Base-by-base conservation (phyloP, 2,329 filamentous ascomycete genomes). In the Beauveria sp. region DNA sequence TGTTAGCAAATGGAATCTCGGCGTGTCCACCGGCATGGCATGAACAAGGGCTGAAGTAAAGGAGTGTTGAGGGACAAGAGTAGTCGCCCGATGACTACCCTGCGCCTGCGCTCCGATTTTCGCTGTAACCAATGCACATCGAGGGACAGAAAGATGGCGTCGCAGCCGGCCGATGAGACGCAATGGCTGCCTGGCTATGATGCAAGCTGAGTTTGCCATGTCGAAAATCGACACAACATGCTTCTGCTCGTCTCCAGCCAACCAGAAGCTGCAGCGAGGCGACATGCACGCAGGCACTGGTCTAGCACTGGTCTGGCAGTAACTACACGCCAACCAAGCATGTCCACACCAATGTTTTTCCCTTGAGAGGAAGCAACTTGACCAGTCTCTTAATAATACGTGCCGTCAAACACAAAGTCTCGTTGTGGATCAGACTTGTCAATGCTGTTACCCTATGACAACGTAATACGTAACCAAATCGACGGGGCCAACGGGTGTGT, bases 361-460 rank as follows among this genome's bases (percentile, higher is more conserved):
- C 0, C 34, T 37, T 37, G 34, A 0, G 14, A 37, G 34, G 5
- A 37, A 37, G 34, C 34, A 37, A 16, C 34, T 37, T 16, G 34
- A 37, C 34, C 34, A 37, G 34, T 6, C 34, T 16, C 34, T 5
- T 6, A 5, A 37, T 37, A 37, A 37, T 37, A 16, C 34, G 34
- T 37, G 34, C 34, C 34, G 34, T 37, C 12, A 34, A 16, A 20
- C 26, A n/a, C n/a, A 46, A 22, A 46, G 10, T 28, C 37, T 54
- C 5, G 14, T 40, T 34, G 56, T 44, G 62, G 53, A 58, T 53
- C 41, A 34, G 22, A n/a, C 46, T 44, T 59, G 55, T 51, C 43
- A 55, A 59, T 34, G 41, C 55, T 63, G 48, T 70, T 70, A 70
- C 68, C 67, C 66, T 69, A 69, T 67, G 67, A 66, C 64, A 69